Conservation (phyloP, 176 grass and related monocot genomes). For the Musa troglodytarum region DNA sequence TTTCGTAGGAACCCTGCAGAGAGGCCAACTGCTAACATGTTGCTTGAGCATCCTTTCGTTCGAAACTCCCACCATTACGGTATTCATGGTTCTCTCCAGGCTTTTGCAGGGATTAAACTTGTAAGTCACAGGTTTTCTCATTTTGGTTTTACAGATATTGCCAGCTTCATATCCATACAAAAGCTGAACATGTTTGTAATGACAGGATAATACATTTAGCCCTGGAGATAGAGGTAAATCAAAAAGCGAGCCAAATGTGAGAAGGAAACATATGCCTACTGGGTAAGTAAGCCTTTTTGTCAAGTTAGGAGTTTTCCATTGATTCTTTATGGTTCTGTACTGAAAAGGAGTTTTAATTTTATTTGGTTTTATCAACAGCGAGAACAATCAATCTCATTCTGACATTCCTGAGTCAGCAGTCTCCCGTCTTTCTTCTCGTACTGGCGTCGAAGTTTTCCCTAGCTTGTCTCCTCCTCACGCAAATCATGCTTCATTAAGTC, state of each 20-base stretch:
- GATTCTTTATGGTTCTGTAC: not conserved
- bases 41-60: slow-evolving; percentile 86
- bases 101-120: slow-evolving; percentile 44
- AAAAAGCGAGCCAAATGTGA: slow-evolving; percentile 56
- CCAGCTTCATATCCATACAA: not conserved
- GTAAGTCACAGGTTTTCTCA: slow-evolving; percentile 26
- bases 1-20: slow-evolving; percentile 77
- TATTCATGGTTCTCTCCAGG: slow-evolving; percentile 60
- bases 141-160: slow-evolving; percentile 1
- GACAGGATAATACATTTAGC: slow-evolving; percentile 39
- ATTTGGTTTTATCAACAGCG: slow-evolving; percentile 2
- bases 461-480: slow-evolving; percentile 22
- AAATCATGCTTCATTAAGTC: slow-evolving; percentile 21
- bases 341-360: not conserved
- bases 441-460: slow-evolving; percentile 29
- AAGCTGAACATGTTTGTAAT: not conserved
- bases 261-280: slow-evolving; percentile 32
- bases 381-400: slow-evolving; percentile 11
- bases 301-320: not conserved
- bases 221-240: slow-evolving; percentile 39
- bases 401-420: slow-evolving; percentile 32
- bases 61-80: slow-evolving; percentile 62
- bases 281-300: not conserved
- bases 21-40: slow-evolving; percentile 56
- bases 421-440: slow-evolving; percentile 32